Base-by-base conservation (phyloP, 169 alveolate species). In the Plasmodium gaboni region DNA sequence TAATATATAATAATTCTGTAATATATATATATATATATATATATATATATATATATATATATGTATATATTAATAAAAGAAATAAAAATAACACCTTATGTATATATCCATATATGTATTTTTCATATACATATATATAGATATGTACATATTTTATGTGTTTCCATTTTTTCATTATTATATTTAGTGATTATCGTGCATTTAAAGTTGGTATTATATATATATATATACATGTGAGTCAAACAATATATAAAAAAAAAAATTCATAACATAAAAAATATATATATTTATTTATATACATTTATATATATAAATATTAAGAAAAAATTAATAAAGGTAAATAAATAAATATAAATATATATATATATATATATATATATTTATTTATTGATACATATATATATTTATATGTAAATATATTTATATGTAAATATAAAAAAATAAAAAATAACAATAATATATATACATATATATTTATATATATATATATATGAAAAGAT, bases 241-340 rank as follows among this genome's bases (percentile, higher is more conserved):
- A 28, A 28, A 28, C 38, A 28, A 28, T 2, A 28, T 28, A 28
- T 28, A 28, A 28, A 28, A 2, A 28, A 28, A 28, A 28, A 28
- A 28, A 13, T n/a, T n/a, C 71, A 72, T 32, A 53, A 53, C n/a
- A 53, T n/a, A 53, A 53, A 53, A 53, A 53, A 53, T 2, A 12
- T 12, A 15, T 17, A 17, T 17, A 12, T 57, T 7, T 57, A 57
- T 24, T n/a, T 57, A 17, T 57, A 32, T 51, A 73, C 19, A 73
- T 73, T n/a, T 73, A 22, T 73, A 73, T 50, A 48, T 17, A 50
- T 73, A 73, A 50, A 48, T 73, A 10, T 53, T n/a, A 53, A 53
- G 63, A 53, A 53, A 53, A 53, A 53, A 53, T 53, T 53, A n/a
- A 53, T 3, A 28, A 28, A 28, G 38, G 4, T 28, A 28, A 71